A percentile compares a stretch with the other conserved stretches of the same genome.
phyloP scores from a whole-genome alignment of 106 monocot genomes.

The Hemerocallis citrina region DNA sequence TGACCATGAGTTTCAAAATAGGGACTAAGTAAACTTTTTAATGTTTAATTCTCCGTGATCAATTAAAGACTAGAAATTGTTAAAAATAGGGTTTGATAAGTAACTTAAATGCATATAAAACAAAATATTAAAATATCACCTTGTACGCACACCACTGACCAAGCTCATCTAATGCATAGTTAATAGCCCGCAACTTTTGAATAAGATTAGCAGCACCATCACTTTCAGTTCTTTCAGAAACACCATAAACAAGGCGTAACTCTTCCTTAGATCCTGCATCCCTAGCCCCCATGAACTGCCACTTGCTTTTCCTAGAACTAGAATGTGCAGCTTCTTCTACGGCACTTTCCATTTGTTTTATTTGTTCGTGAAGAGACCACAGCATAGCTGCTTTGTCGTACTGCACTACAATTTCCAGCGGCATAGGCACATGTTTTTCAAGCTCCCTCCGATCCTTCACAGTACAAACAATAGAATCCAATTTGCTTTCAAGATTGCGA shows the following conservation, averaged over 20 bases:
- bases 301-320: conserved; percentile 90
- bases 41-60: too few species aligned
- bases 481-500: conserved; percentile 91
- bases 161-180: conserved; percentile 92
- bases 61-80: too few species aligned
- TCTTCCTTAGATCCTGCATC: conserved; percentile 98
- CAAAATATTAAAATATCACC: conserved; percentile 35
- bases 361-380: conserved; percentile 87
- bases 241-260: conserved; percentile 91
- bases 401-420: conserved; percentile 64
- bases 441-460: conserved; percentile 92
- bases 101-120: background rate
- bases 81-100: background rate
- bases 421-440: conserved; percentile 94
- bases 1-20: too few species aligned
- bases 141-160: conserved; percentile 99
- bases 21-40: too few species aligned
- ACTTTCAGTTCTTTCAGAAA: conserved; percentile 98
- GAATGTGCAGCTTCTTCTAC: conserved; percentile 81
- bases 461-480: conserved; percentile 96
- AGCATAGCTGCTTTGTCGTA: conserved; percentile 90
- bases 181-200: conserved; percentile 90
- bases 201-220: conserved; percentile 97
- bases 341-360: conserved; percentile 77
- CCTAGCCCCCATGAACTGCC: conserved; percentile 99